Evolutionary conservation across 805 yeast genomes (phyloP).

Genomic region (Wickerhamomyces mucosus): DNA sequence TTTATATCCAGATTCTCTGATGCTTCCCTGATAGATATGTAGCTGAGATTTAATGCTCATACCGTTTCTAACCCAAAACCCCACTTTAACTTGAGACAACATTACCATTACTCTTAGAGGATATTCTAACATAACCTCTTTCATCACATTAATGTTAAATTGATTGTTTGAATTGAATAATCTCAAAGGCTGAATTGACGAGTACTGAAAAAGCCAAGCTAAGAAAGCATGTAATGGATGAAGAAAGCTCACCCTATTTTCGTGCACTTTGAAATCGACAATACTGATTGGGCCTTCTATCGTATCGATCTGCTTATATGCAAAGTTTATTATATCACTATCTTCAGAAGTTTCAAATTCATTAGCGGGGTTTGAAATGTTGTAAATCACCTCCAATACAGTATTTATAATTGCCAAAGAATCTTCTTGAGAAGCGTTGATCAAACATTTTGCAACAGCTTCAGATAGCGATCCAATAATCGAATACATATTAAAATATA

Average conservation of each 20-base stretch:
- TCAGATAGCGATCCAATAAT: conserved; percentile 58
- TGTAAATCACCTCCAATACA: conserved; percentile 6
- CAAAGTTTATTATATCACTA: too few relatives aligned
- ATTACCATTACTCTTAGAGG: conserved; percentile 71
- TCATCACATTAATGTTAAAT: conserved; percentile 1
- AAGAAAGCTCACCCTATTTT: conserved; percentile 52
- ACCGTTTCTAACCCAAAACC: conserved; percentile 94
- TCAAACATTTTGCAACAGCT: conserved; percentile 37
- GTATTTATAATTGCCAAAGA: conserved; percentile 3
- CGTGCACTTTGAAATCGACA: conserved; percentile 33
- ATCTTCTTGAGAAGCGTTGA: conserved; percentile 1
- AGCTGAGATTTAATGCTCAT: conserved; percentile 69
- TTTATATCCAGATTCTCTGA: conserved; percentile 74
- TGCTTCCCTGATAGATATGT: conserved; percentile 67
- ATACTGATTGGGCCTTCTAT: conserved; percentile 18
- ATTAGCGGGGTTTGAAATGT: neutral
- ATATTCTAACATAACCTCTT: conserved; percentile 45
- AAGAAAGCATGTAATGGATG: conserved; percentile 75
- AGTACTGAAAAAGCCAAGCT: conserved; percentile 59
- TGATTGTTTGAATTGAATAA: too few relatives aligned
- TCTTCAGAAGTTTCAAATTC: neutral
- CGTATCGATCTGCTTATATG: conserved; percentile 15
- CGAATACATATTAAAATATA: conserved; percentile 33
- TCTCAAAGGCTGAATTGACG: conserved; percentile 14
- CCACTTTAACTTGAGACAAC: conserved; percentile 76